Percentiles rank a stretch among this genome's conserved stretches.
These are phyloP conservation scores for Limtongia smithiae DNA, from an alignment of 805 yeast genomes.

Conservation along the genomic window DNA sequence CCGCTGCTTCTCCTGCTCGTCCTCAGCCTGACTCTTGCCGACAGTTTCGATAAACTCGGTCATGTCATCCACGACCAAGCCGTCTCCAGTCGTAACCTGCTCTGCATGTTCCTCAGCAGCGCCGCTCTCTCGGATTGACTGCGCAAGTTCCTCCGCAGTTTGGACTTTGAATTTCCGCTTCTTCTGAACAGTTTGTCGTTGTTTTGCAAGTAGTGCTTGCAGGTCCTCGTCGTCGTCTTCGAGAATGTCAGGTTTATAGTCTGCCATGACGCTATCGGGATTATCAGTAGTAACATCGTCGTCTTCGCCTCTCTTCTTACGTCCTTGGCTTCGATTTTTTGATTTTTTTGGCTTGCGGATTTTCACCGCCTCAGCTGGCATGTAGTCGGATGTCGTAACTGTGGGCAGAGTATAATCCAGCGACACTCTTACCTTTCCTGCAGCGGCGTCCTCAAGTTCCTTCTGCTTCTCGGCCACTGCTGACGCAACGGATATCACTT, in stretches of 20 bases:
- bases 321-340: slow-evolving; percentile 41
- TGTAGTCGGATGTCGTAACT: slow-evolving; percentile 35
- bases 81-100: slow-evolving; percentile 31
- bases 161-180: slow-evolving; percentile 19
- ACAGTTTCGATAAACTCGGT: slow-evolving; percentile 35
- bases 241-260: slow-evolving; percentile 31
- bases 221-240: slow-evolving; percentile 41
- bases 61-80: slow-evolving; percentile 44
- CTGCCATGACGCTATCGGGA: slow-evolving; percentile 35
- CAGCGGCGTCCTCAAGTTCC: slow-evolving; percentile 10
- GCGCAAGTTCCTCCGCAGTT: slow-evolving; percentile 33
- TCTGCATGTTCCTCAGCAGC: slow-evolving; percentile 23
- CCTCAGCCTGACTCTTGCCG: slow-evolving; percentile 17
- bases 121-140: slow-evolving; percentile 34
- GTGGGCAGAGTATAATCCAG: slow-evolving; percentile 30
- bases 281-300: slow-evolving; percentile 37
- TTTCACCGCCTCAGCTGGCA: slow-evolving; percentile 34
- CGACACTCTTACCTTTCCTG: slow-evolving; percentile 27
- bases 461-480: slow-evolving; percentile 6
- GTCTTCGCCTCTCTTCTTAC: slow-evolving; percentile 37
- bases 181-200: slow-evolving; percentile 37
- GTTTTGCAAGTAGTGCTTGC: slow-evolving; percentile 35
- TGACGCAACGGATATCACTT: slow-evolving; percentile 10
- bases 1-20: slow-evolving; percentile 16
- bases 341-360: slow-evolving; percentile 47